These are phyloP conservation scores for Lactarius tabidus DNA, from an alignment of 768 basidiomycete species.

Conservation along the genomic window DNA sequence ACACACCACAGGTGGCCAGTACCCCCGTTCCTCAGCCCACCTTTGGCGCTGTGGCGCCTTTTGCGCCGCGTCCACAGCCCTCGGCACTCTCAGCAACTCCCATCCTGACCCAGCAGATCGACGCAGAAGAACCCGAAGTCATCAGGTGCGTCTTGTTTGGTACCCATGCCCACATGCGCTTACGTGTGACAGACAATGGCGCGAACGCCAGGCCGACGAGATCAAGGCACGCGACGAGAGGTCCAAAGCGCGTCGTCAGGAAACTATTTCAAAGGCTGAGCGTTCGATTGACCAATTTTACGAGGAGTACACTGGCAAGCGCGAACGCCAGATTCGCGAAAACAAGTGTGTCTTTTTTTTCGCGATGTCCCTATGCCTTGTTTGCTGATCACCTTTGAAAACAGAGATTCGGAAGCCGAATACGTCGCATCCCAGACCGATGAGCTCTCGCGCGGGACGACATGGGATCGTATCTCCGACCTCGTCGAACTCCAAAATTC, in stretches of 20 bases:
- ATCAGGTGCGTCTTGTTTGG: slow-evolving; percentile 56
- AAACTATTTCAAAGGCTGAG: slow-evolving; percentile 81
- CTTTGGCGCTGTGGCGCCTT: slow-evolving; percentile 50
- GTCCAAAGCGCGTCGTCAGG: slow-evolving; percentile 71
- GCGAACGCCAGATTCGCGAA: slow-evolving; percentile 85
- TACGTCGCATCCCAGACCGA: slow-evolving; percentile 71
- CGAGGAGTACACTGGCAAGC: slow-evolving; percentile 81
- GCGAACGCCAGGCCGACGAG: slow-evolving; percentile 78
- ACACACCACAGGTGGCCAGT: slow-evolving; percentile 18
- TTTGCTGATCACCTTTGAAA: slow-evolving; percentile 1
- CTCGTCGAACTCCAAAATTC: slow-evolving; percentile 89
- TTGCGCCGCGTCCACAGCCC: slow-evolving; percentile 74
- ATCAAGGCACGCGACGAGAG: slow-evolving; percentile 80
- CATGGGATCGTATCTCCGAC: slow-evolving; percentile 92
- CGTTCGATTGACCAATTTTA: slow-evolving; percentile 88
- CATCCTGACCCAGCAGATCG: slow-evolving; percentile 60
- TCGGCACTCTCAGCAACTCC: slow-evolving; percentile 69
- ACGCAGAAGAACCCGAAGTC: slow-evolving; percentile 82
- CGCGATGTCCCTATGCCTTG: neutral
- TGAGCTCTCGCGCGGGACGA: slow-evolving; percentile 82
- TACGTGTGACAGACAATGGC: slow-evolving; percentile 67
- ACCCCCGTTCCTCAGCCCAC: slow-evolving; percentile 33
- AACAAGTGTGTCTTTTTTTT: slow-evolving; percentile 72
- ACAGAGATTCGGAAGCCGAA: slow-evolving; percentile 81
- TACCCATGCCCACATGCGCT: neutral